Evolutionary conservation across 1,139 yeast genomes (phyloP).

Genomic region (Nadsonia starkeyi-henricii): DNA sequence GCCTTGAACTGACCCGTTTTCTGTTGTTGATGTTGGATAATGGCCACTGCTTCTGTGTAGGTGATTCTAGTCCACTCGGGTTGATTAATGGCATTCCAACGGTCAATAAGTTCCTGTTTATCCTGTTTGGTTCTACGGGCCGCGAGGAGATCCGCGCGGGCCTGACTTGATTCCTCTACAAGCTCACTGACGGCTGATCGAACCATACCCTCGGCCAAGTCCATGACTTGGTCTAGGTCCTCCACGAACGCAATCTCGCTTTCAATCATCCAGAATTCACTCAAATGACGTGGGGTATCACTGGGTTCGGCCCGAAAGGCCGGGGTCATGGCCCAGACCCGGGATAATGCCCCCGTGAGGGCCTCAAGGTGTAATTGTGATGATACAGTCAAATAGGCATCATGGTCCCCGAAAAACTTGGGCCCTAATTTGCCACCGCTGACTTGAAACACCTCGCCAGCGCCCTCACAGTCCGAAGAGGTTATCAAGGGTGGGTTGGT

Average conservation of each 20-base stretch:
- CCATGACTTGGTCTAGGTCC: conserved; percentile 44
- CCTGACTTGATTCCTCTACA: conserved; percentile 21
- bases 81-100: conserved; percentile 20
- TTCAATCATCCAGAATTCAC: conserved; percentile 98
- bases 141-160: conserved; percentile 31
- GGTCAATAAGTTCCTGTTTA: conserved; percentile 24
- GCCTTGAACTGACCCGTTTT: conserved; percentile 16
- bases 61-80: conserved; percentile 57
- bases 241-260: conserved; percentile 69
- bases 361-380: conserved; percentile 86
- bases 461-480: conserved; percentile 93
- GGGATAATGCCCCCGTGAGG: conserved; percentile 52
- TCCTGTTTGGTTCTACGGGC: conserved; percentile 27
- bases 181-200: conserved; percentile 34
- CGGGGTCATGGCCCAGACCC: conserved; percentile 86
- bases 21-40: conserved; percentile 26
- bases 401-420: conserved; percentile 45
- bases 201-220: conserved; percentile 57
- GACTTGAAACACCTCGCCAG: conserved; percentile 72
- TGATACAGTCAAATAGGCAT: conserved; percentile 72
- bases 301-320: conserved; percentile 91
- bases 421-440: conserved; percentile 20
- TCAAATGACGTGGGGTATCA: conserved; percentile 78
- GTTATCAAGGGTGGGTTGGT: conserved; percentile 81
- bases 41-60: conserved; percentile 57